phyloP scores from a whole-genome alignment of 108 stramenopile species.

The Skeletonema costatum region DNA sequence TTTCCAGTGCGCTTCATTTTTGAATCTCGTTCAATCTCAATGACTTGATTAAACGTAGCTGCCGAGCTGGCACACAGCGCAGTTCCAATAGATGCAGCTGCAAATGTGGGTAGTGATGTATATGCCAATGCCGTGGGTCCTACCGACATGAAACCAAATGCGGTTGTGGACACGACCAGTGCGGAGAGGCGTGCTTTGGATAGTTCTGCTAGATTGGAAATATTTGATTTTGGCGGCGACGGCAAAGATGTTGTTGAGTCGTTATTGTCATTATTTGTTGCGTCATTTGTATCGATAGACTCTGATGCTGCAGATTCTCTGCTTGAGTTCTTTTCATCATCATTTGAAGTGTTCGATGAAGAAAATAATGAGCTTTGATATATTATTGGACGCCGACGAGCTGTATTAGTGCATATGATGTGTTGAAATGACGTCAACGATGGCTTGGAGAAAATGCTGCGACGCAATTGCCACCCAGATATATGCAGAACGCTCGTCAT shows the following conservation, averaged over 20 bases:
- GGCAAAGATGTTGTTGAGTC: neutral
- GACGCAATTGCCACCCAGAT: too few relatives aligned
- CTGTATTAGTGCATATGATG: too few relatives aligned
- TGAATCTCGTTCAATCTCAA: slow-evolving; percentile 77
- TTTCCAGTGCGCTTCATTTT: slow-evolving; percentile 93
- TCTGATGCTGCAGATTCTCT: neutral
- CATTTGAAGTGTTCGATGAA: too few relatives aligned
- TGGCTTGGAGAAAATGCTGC: too few relatives aligned
- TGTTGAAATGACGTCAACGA: too few relatives aligned
- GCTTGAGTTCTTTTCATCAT: neutral
- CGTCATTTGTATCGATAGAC: neutral
- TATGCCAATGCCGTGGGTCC: slow-evolving; percentile 71
- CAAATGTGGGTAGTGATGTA: slow-evolving; percentile 52
- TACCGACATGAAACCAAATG: slow-evolving; percentile 91
- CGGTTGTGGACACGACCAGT: slow-evolving; percentile 91
- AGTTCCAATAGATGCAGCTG: slow-evolving; percentile 85
- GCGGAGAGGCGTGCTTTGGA: slow-evolving; percentile 84
- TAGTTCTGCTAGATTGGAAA: slow-evolving; percentile 50
- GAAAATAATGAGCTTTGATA: too few relatives aligned
- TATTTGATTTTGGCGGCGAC: neutral
- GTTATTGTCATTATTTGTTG: neutral
- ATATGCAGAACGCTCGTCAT: too few relatives aligned
- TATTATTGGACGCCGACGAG: too few relatives aligned
- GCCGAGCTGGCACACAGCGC: slow-evolving; percentile 92
- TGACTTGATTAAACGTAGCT: slow-evolving; percentile 94